Base-by-base conservation (phyloP, 352 stramenopile species). In the Globisporangium canariense region DNA sequence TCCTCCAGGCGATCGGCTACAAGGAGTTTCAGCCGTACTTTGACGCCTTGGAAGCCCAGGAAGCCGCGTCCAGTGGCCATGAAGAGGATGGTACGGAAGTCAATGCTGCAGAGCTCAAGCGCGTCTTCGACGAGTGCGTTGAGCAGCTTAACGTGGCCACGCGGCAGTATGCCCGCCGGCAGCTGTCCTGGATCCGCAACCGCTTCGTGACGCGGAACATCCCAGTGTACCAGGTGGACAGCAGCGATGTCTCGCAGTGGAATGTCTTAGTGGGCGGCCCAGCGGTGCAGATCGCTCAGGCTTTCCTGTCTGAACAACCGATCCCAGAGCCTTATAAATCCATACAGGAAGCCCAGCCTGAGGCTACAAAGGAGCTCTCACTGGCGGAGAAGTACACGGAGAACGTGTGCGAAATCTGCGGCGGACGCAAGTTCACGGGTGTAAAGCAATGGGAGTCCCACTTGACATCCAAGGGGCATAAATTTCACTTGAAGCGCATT, bases 21-120 rank as follows among this genome's bases (percentile, higher is more conserved):
- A 97, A 96, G 60, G 90, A 97, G 69, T 96, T 97, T 60, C 77
- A 90, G 56, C 79, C 85, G 38, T 93, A 95, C 65, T 85, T 94
- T 36, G 70, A 89, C 25, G 84, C 80, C 1, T 52, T 88, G 2
- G 85, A 90, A 49, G 60, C 69, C 14, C 58, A 66, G 5, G 57
- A 81, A 41, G 43, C 55, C 30, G 53, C 32, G 34, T 11, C 1
- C 10, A 47, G 9, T 40, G 36, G 11, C 9, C 11, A 20, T 28
- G n/a, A 28, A 45, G 11, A 57, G 5, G 9, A 55, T 2, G 67
- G 1, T 63, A 14, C 36, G 4, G 36, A 41, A 41, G 36, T 11
- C 9, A 74, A 25, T 40, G 10, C 51, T n/a, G 46, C 49, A 6
- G 71, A 72, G 16, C 38, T 88, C 10, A 45, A 83, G 34, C 68